A percentile compares a stretch with the other conserved stretches of the same genome.
phyloP scores from a whole-genome alignment of 768 basidiomycete species.

The Hypholoma sublateritium region DNA sequence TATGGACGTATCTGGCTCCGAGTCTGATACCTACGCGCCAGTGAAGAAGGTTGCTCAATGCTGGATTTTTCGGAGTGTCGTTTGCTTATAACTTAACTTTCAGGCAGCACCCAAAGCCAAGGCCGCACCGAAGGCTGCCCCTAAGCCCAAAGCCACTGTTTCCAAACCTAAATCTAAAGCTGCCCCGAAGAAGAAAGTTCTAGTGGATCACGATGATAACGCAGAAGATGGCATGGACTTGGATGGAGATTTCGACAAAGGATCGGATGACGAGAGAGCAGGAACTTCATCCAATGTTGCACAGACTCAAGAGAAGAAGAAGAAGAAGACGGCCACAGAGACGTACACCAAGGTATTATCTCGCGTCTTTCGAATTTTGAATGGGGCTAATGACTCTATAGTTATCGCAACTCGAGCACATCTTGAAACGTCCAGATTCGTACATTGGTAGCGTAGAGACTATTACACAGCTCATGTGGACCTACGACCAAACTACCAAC shows the following conservation, averaged over 20 bases:
- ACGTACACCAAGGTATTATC: conserved; percentile 78
- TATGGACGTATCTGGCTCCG: conserved; percentile 57
- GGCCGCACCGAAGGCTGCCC: conserved; percentile 34
- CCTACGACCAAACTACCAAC: conserved; percentile 81
- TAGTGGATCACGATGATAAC: conserved; percentile 67
- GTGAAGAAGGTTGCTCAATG: conserved; percentile 36
- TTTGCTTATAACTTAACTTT: background rate
- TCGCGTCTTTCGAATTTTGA: background rate
- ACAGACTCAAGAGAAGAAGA: conserved; percentile 40
- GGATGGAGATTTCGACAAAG: conserved; percentile 28
- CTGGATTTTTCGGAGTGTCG: background rate
- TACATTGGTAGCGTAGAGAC: conserved; percentile 97
- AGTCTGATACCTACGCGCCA: conserved; percentile 69
- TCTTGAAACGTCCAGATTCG: conserved; percentile 87
- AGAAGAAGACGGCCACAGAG: conserved; percentile 89
- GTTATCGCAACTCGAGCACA: conserved; percentile 95
- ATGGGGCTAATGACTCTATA: conserved; percentile 28
- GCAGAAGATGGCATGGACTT: conserved; percentile 46
- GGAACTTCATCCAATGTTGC: conserved; percentile 24
- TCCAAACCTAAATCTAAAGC: conserved; percentile 55
- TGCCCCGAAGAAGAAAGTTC: conserved; percentile 66
- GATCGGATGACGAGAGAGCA: conserved; percentile 35
- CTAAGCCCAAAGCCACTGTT: conserved; percentile 41
- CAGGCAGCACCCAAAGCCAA: conserved; percentile 31
- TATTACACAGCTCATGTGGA: conserved; percentile 89